Base-by-base conservation (phyloP, 495 filamentous ascomycete species). In the Hypomontagnella monticulosa region DNA sequence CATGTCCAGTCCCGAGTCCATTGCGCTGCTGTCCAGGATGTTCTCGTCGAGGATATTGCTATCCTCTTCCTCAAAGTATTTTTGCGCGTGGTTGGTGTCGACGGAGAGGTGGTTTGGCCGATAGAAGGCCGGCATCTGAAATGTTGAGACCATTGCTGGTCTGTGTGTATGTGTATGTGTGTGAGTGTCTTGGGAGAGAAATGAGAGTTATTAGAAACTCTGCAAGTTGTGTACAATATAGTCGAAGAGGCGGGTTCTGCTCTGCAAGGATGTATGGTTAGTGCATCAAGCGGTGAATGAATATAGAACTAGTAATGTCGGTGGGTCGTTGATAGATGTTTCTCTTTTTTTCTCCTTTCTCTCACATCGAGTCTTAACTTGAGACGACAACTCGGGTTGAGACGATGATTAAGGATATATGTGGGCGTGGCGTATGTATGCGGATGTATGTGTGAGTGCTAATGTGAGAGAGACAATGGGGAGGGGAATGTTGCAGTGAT, bases 21-120 rank as follows among this genome's bases (percentile, higher is more conserved):
- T 84, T 66, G 71, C 78, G 72, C 79, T 83, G 65, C 80, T 81
- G 75, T 93, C 91, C 63, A 94, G 84, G 73, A 93, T 93, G 79
- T 90, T 89, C 42, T 94, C 90, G 78, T 96, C 92, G 65, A 96
- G 80, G 75, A 93, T 89, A 74, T 85, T 89, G 76, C 86, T 84
- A 71, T 92, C 90, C 78, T 94, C 91, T 60, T 93, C 91, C 63
- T 93, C 90, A 63, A 89, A 85, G 79, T 81, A 88, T 66, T 85
- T 84, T 49, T 84, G 81, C 57, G 79, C 73, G 61, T 82, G 77
- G 67, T 63, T 83, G 51, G 88, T 83, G 70, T 90, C 86, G 75
- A 90, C 79, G 33, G 86, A 79, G 68, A 88, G 79, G 33, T 84
- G 77, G 61, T 84, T 83, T 70, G 85, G 79, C 81, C 85, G 80